These are phyloP conservation scores for Neurospora terricola DNA, from an alignment of 495 filamentous ascomycete genomes.

Conservation along the genomic window DNA sequence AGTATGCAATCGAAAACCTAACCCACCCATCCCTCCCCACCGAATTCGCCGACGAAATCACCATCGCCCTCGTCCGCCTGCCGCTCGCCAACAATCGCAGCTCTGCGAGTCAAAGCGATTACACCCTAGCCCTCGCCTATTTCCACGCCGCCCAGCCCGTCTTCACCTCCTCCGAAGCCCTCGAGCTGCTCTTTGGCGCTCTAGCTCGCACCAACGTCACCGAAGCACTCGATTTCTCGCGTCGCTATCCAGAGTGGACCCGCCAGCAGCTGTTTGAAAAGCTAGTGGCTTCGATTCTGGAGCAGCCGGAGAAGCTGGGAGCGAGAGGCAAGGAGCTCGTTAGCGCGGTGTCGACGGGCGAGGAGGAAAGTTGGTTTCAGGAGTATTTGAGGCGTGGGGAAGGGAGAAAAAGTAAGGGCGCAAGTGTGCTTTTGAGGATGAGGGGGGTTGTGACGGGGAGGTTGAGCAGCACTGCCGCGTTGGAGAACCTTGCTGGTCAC, in stretches of 20 bases:
- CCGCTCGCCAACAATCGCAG: conserved; percentile 33
- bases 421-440: conserved; percentile 62
- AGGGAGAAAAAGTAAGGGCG: conserved; percentile 48
- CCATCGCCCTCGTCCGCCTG: conserved; percentile 54
- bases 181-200: conserved; percentile 54
- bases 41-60: conserved; percentile 73
- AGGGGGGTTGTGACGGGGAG: conserved; percentile 38
- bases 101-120: conserved; percentile 27
- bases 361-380: conserved; percentile 66
- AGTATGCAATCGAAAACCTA: conserved; percentile 62
- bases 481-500: background rate
- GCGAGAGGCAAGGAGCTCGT: conserved; percentile 57
- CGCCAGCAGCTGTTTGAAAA: conserved; percentile 54
- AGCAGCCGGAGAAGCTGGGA: conserved; percentile 28
- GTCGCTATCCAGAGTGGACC: conserved; percentile 48
- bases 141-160: conserved; percentile 62
- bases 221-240: conserved; percentile 65
- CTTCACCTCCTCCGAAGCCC: conserved; percentile 46
- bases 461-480: background rate
- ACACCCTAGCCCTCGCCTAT: conserved; percentile 61
- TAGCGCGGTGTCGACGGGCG: conserved; percentile 53
- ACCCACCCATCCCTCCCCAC: conserved; percentile 66
- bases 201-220: conserved; percentile 56
- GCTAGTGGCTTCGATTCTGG: conserved; percentile 55
- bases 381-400: conserved; percentile 51